These are phyloP conservation scores for Fusarium albidum DNA, from an alignment of 2,329 filamentous ascomycete genomes.

Conservation along the genomic window DNA sequence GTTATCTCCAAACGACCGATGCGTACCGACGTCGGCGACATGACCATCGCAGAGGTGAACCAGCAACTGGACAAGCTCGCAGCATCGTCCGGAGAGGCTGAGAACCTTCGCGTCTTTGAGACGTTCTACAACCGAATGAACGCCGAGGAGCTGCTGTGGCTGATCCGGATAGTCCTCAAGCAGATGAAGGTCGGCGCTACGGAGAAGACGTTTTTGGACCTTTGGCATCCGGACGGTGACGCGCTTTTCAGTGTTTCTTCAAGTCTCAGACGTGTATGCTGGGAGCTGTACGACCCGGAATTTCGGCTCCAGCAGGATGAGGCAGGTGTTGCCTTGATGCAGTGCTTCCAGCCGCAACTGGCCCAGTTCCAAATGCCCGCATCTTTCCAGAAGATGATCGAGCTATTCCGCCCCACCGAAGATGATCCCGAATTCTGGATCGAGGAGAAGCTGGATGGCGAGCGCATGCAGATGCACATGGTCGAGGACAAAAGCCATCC, in stretches of 20 bases:
- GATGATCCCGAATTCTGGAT: constrained; percentile 90
- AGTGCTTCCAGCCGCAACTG: constrained; percentile 95
- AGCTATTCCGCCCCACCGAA: constrained; percentile 69
- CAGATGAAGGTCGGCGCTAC: constrained; percentile 79
- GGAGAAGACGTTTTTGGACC: constrained; percentile 85
- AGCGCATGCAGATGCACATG: constrained; percentile 98
- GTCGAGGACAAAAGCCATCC: constrained; percentile 70
- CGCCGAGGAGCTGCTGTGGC: constrained; percentile 90
- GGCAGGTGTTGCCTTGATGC: constrained; percentile 81
- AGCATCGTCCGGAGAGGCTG: constrained; percentile 78
- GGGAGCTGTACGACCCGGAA: constrained; percentile 83
- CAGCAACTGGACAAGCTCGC: constrained; percentile 82
- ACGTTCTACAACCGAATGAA: constrained; percentile 93
- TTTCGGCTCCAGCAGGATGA: constrained; percentile 79
- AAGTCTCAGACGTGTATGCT: constrained; percentile 88
- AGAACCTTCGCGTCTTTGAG: constrained; percentile 82
- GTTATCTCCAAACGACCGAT: constrained; percentile 85
- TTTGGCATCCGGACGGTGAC: constrained; percentile 83
- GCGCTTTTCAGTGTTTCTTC: constrained; percentile 89
- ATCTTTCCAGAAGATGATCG: constrained; percentile 79
- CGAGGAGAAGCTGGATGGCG: constrained; percentile 96
- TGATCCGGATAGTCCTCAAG: constrained; percentile 90
- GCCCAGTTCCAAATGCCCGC: constrained; percentile 89
- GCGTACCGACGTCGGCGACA: constrained; percentile 74
- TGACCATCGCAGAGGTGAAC: constrained; percentile 92